Evolutionary conservation across 441 rosid genomes (phyloP), one percentile per base, ranked within the genome.

Genomic region (Populus trichocarpa): DNA sequence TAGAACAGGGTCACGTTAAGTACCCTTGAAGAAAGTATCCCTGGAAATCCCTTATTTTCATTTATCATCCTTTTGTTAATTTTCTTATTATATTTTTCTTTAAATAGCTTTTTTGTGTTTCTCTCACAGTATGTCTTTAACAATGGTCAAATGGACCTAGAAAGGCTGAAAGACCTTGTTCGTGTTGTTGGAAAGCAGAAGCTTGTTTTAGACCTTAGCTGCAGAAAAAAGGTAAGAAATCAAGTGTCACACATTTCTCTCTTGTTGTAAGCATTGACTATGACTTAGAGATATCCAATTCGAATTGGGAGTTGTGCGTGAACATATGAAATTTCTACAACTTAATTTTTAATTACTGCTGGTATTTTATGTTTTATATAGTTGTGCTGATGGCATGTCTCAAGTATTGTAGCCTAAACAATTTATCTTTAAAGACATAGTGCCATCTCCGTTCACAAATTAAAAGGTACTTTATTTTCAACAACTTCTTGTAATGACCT

Each of bases 171-270:
- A 84, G 89, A 84, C 80, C 92, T 96, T 77, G 97, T 90, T 65
- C 74, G 4, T 75, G 83, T 86, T 82, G 88, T 91, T 83, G 99
- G 99, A 68, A 96, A 88, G 84, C 80, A 88, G 78, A 91, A 88
- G 83, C 90, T 96, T 73, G 92, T 96, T 14, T 81, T 96, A 84
- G 99, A 96, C 81, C 96, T 94, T 77, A 94, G 97, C 88, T 96
- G 97, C 87, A 88, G 97, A 86, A 94, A 93, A 77, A 94, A 91
- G 98, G 98, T 96, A 77, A 13, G 61, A 69, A 28, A 11, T 67
- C 53, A 73, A 35, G 63, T 46, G 25, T 59, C 26, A 42, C 4
- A 35, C 65, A 12, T 53, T 16, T 50, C 40, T 69, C 2, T 40
- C 30, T 4, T 14, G 18, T 22, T 75, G 65, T 26, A 16, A 20